Evolutionary conservation across 371 early-diverging fungal genomes (phyloP), one percentile per base, ranked within the genome.

Genomic region (Polyrhizophydium stewartii): DNA sequence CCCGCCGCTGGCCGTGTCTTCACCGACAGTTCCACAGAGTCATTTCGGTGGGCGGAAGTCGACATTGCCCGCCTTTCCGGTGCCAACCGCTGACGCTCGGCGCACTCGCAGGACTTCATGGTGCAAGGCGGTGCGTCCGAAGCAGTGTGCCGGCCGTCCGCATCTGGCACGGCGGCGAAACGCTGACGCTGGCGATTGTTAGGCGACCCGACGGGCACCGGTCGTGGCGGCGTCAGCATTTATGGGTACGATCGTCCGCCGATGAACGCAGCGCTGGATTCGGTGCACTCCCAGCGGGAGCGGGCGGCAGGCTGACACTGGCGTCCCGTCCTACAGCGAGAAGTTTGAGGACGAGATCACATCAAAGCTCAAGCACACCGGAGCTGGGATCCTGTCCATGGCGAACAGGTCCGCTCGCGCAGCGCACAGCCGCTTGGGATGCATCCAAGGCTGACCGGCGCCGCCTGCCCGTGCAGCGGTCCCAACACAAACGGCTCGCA

Each of bases 281-380:
- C 5, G 24, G 10, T 45, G 45, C 10, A 45, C 24, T 24, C 19
- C 5, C 45, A 45, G 24, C 19, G 45, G 6, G 45, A 45, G 19
- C 45, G 24, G 19, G n/a, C 35, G 35, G 13, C 19, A 55, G 9
- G 57, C 40, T 38, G 56, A 28, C 27, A 38, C 45, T 45, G 45
- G 10, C 33, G n/a, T 55, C 17, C 16, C 17, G 13, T 40, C n/a
- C 19, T 94, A 92, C 71, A 94, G 84, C 53, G 77, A 68, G 10
- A 81, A 82, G 69, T 99, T 99, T 70, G 75, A 68, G 0, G 99
- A 99, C 76, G 99, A 99, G 79, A 94, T 83, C 59, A 60, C 94
- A 84, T 89, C 91, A 58, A 84, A 86, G 63, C 74, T 90, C 46
- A 81, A 78, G 59, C 97, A 97, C 70, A 84, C 87, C 63, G 89